Base-by-base conservation (phyloP, 495 filamentous ascomycete species). In the Penicillium paxilli region DNA sequence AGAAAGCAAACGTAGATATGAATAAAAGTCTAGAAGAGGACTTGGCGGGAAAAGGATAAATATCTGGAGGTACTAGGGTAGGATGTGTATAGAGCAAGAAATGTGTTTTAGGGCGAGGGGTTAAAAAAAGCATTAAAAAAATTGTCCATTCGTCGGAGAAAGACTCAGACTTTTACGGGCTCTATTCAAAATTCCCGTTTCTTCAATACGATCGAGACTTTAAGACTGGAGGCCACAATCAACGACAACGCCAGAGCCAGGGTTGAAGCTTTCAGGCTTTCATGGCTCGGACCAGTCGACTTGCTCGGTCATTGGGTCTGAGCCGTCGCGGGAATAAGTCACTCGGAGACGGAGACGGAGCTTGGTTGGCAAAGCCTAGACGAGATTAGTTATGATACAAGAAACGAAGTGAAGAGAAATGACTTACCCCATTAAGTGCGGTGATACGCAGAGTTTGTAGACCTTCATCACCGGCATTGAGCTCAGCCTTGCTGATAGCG, bases 251-350 rank as follows among this genome's bases (percentile, higher is more conserved):
- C 28, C 3, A 40, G 40, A 35, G 14, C 24, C 24, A 11, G 45
- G 44, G 21, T 23, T 20, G n/a, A 10, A 30, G n/a, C n/a, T n/a
- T n/a, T n/a, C n/a, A n/a, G n/a, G n/a, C n/a, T n/a, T 48, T 68
- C 42, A 74, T 32, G 91, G 90, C 69, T 98, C 94, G 45, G 86
- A 83, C 94, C 94, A 98, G 76, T 97, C 92, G 52, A 97, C 92
- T 72, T 96, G 91, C 60, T 98, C 95, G 62, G 85, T 88, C 7
- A 95, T 83, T 46, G 85, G 75, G 22, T 82, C 80, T n/a, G 74
- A 78, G 22, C 83, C 80, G 47, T 87, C 86, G 59, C 84, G 87
- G 32, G 80, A 76, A 70, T 89, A 97, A 46, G 83, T 84, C 62
- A 98, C 81, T 75, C 89, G 92, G 58, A 98, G 78, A 67, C 95